phyloP scores from a whole-genome alignment of 768 basidiomycete genomes.

The Multifurca ochricompacta region DNA sequence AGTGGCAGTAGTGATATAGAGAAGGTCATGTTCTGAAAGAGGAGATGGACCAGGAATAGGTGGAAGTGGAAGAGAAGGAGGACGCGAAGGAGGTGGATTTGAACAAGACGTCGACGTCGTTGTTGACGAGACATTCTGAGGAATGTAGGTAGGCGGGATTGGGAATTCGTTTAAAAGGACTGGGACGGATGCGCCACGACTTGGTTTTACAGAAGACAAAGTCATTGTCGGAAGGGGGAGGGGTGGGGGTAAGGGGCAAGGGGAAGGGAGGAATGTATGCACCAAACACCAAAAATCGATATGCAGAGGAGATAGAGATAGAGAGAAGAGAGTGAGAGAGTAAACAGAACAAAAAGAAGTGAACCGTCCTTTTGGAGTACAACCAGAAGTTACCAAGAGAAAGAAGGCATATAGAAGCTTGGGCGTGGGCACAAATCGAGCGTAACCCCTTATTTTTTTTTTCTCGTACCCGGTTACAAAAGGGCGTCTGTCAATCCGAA shows the following conservation, averaged over 20 bases:
- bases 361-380: neutral
- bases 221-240: no score
- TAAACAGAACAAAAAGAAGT: slow-evolving; percentile 6
- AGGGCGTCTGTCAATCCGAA: slow-evolving; percentile 14
- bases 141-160: slow-evolving; percentile 29
- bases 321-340: neutral
- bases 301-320: neutral
- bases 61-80: slow-evolving; percentile 53
- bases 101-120: no score
- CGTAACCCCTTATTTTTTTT: neutral
- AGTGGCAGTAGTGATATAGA: slow-evolving; percentile 32
- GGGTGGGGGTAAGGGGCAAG: no score
- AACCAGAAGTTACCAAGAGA: no score
- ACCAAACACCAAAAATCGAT: neutral
- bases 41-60: slow-evolving; percentile 59
- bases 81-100: slow-evolving; percentile 53
- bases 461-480: no score
- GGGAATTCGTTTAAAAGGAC: slow-evolving; percentile 29
- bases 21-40: slow-evolving; percentile 42
- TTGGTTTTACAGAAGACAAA: neutral
- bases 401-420: slow-evolving; percentile 2
- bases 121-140: slow-evolving; percentile 21
- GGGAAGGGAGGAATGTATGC: slow-evolving; percentile 3
- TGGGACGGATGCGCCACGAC: slow-evolving; percentile 20
- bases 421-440: neutral